Conservation (phyloP, 1,139 yeast genomes). For the Pichia cactophila region DNA sequence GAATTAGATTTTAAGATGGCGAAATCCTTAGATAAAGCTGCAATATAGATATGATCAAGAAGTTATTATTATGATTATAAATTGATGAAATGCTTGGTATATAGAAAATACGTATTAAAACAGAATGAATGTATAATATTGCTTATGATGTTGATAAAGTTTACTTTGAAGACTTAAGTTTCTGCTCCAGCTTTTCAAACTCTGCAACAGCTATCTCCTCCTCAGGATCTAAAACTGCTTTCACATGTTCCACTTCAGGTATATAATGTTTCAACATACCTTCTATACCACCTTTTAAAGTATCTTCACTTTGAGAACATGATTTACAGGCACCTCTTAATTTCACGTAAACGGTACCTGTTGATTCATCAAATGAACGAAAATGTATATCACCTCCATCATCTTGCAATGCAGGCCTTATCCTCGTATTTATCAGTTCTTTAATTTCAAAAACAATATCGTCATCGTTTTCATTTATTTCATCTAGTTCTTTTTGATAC, state of each 20-base stretch:
- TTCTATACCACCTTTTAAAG: conserved; percentile 75
- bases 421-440: conserved; percentile 53
- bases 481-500: conserved; percentile 22
- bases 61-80: background rate
- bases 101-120: background rate
- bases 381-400: conserved; percentile 81
- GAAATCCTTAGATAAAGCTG: conserved; percentile 37
- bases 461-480: conserved; percentile 36
- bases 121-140: background rate
- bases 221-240: conserved; percentile 57
- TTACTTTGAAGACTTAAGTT: conserved; percentile 19
- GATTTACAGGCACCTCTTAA: conserved; percentile 80
- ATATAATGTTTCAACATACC: conserved; percentile 79
- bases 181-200: conserved; percentile 47
- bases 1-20: conserved; percentile 58
- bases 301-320: conserved; percentile 70
- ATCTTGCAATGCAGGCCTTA: conserved; percentile 62
- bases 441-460: conserved; percentile 53
- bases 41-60: conserved; percentile 7
- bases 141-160: background rate
- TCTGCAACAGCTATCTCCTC: conserved; percentile 57
- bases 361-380: conserved; percentile 58
- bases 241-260: conserved; percentile 72
- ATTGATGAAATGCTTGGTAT: conserved; percentile 1
- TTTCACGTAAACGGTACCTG: conserved; percentile 66